Base-by-base conservation (phyloP, 768 basidiomycete species). In the Neoboletus magnificus region DNA sequence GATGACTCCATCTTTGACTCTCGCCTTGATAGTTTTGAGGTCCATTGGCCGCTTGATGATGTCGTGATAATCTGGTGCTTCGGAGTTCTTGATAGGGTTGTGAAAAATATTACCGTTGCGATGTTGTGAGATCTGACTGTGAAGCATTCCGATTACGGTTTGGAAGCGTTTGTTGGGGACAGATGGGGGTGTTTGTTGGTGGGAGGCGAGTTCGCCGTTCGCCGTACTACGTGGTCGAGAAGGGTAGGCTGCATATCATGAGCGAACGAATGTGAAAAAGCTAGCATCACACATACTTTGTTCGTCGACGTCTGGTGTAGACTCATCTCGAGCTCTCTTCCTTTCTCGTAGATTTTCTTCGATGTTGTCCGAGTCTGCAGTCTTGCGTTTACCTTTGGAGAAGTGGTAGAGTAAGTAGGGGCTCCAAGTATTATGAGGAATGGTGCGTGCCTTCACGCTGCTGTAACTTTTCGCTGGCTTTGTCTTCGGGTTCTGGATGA, bases 41-140 rank as follows among this genome's bases (percentile, higher is more conserved):
- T 98, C 94, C 84, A 95, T 95, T 3, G 96, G 93, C n/a, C 88
- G 82, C 65, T 90, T 92, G 55, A 98, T 91, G 55, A 96, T 90
- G 48, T 93, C 89, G 55, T 85, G 84, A 67, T 98, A 98, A 66
- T 93, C 93, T 0, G 93, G 86, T 8, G 95, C 95, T 60, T 96
- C 93, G 22, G 84, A 82, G 55, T 82, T 80, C 67, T 88, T 91
- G 71, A 98, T 93, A 23, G 94, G 93, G 61, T 89, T 88, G 64
- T 90, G 87, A 66, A 96, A 96, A 51, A 96, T 89, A 58, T 86
- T 91, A 48, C 91, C 94, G 62, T 90, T 89, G 36, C 90, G 84
- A 66, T 94, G 91, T 63, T 86, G 84, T 2, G 87, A 86, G 56
- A 96, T 93, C 57, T 87, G 84, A 15, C 85, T 83, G 65, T 92